Conservation (phyloP, 2,329 filamentous ascomycete genomes). For the Hypoxylon sp. region DNA sequence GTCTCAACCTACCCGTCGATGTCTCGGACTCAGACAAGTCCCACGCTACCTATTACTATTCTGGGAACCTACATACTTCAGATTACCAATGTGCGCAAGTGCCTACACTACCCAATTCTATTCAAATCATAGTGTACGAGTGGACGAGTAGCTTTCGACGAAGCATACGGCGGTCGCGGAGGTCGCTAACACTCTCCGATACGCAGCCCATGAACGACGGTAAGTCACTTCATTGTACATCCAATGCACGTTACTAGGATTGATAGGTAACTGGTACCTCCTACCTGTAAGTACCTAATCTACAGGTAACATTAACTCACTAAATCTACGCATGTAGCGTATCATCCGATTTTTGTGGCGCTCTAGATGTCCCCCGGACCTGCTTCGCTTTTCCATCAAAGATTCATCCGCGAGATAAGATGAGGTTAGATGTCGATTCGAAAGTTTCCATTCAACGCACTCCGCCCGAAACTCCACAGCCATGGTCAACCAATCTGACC, state of each 20-base stretch:
- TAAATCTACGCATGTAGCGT: neutral
- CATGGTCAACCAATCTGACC: neutral
- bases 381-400: neutral
- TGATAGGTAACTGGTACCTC: neutral
- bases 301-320: neutral
- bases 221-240: too few relatives aligned
- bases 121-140: neutral
- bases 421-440: neutral
- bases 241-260: neutral
- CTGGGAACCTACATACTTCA: neutral
- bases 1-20: constrained; percentile 24
- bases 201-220: neutral
- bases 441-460: neutral
- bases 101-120: neutral
- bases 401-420: neutral
- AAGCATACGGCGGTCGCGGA: neutral
- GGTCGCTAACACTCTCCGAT: neutral
- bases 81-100: neutral
- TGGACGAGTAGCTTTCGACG: neutral
- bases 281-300: neutral
- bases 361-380: neutral
- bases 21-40: constrained; percentile 15
- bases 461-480: neutral
- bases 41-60: neutral
- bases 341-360: neutral